phyloP scores from a whole-genome alignment of 169 alveolate genomes.

The Toxoplasma gondii region DNA sequence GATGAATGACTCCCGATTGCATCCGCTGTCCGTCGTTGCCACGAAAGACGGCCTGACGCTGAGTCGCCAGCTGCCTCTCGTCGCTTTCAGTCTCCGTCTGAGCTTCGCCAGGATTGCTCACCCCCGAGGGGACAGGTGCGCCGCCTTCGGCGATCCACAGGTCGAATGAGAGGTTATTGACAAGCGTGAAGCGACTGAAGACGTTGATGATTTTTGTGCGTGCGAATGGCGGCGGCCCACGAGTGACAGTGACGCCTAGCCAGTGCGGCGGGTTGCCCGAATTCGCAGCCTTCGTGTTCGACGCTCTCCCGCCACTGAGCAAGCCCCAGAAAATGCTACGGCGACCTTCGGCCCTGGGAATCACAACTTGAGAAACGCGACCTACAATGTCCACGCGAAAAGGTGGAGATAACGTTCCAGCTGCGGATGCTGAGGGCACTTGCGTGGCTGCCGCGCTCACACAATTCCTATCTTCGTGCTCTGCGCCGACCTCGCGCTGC shows the following conservation, averaged over 20 bases:
- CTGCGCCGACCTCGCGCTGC: too few species aligned
- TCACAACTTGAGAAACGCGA: conserved; percentile 50
- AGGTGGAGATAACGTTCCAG: conserved; percentile 13
- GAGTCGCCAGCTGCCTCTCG: background rate
- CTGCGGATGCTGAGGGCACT: background rate
- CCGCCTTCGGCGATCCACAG: conserved; percentile 57
- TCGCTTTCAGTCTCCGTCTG: background rate
- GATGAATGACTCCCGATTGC: background rate
- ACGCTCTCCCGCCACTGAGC: background rate
- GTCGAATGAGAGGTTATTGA: conserved; percentile 33
- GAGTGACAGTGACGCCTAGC: conserved; percentile 54
- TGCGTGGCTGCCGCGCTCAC: background rate
- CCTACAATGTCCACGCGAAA: conserved; percentile 65
- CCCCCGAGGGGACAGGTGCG: conserved; percentile 17
- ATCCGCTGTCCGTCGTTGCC: background rate
- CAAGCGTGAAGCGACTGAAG: conserved; percentile 56
- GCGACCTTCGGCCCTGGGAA: conserved; percentile 2
- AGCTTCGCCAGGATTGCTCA: background rate
- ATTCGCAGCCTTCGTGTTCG: background rate
- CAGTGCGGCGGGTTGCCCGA: background rate
- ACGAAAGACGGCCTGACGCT: background rate
- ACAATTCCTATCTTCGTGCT: too few species aligned
- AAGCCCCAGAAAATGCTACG: background rate
- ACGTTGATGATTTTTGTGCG: conserved; percentile 61
- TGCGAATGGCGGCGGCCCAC: conserved; percentile 68